Conservation (phyloP, 2,329 filamentous ascomycete genomes). For the Graphilbum sp. region DNA sequence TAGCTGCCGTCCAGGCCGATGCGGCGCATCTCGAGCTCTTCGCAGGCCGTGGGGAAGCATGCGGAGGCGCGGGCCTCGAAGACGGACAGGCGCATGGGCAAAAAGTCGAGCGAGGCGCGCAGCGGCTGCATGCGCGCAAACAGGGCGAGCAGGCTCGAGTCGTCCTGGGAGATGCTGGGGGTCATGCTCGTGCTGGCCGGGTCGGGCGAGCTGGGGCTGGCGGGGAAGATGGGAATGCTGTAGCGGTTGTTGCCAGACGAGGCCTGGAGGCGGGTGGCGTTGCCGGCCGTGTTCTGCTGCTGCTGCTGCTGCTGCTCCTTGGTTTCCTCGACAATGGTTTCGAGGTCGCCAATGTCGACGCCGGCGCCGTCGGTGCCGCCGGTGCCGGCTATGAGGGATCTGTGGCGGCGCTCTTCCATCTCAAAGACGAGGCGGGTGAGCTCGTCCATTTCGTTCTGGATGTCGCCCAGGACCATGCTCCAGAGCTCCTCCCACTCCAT, state of each 20-base stretch:
- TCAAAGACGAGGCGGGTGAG: constrained; percentile 64
- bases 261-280: constrained; percentile 28
- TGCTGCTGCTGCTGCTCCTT: constrained; percentile 25
- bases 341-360: constrained; percentile 71
- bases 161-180: constrained; percentile 51
- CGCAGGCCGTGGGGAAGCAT: constrained; percentile 78
- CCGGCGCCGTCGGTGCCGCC: constrained; percentile 39
- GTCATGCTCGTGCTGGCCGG: constrained; percentile 18
- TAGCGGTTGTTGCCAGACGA: constrained; percentile 41
- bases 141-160: constrained; percentile 72
- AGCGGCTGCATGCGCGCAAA: constrained; percentile 94
- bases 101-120: constrained; percentile 80
- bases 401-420: constrained; percentile 91
- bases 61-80: constrained; percentile 64
- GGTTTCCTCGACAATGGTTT: constrained; percentile 84
- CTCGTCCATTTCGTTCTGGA: constrained; percentile 61
- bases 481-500: constrained; percentile 99
- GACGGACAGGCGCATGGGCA: constrained; percentile 83
- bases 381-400: constrained; percentile 46
- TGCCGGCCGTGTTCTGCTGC: neutral
- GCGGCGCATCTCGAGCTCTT: constrained; percentile 66
- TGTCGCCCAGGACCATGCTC: constrained; percentile 85
- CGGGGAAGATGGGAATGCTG: constrained; percentile 48
- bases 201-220: constrained; percentile 40
- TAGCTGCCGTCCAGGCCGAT: constrained; percentile 67